Base-by-base conservation (phyloP, 495 filamentous ascomycete genomes). In the Pyronema domesticum region DNA sequence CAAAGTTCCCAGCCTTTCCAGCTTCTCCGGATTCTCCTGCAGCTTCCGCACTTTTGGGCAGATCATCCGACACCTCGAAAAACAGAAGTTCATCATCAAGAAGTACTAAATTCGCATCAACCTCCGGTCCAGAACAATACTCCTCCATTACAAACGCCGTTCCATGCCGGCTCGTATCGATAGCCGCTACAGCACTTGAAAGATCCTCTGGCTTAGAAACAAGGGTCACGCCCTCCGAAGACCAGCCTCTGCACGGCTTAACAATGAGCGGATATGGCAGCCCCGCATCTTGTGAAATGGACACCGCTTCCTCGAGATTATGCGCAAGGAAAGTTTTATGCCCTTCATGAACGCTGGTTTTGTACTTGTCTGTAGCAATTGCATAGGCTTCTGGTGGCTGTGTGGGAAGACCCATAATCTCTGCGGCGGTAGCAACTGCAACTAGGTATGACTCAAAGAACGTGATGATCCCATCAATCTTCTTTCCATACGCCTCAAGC, bases 41-140 rank as follows among this genome's bases (percentile, higher is more conserved):
- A 42, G 68, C 71, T n/a, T n/a, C n/a, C n/a, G n/a, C n/a, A n/a
- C n/a, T n/a, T n/a, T n/a, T n/a, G 11, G 75, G 75, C 34, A 76
- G 72, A 53, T 77, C 73, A 51, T 77, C 75, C 1, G 66, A 68
- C 33, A 74, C 64, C 54, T 78, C 75, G 54, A 52, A 69, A 57
- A 76, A 76, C 1, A 76, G 54, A 8, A 76, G 40, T 37, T 77
- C 68, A 23, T 73, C 73, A 49, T 75, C 68, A 1, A 67, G 58
- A 3, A 78, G 60, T 2, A 75, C 65, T 43, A 77, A 65, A 57
- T 77, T 78, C 49, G 65, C 70, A 54, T 78, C 75, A 11, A 78
- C 71, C 57, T 78, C 75, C 0, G 75, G 75, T 0, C 75, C 67
- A 67, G 52, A 8, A 65, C 59, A 11, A 56, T 57, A 7, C 55